phyloP scores from a whole-genome alignment of 495 filamentous ascomycete species.

The Barbatosphaeria neglecta region DNA sequence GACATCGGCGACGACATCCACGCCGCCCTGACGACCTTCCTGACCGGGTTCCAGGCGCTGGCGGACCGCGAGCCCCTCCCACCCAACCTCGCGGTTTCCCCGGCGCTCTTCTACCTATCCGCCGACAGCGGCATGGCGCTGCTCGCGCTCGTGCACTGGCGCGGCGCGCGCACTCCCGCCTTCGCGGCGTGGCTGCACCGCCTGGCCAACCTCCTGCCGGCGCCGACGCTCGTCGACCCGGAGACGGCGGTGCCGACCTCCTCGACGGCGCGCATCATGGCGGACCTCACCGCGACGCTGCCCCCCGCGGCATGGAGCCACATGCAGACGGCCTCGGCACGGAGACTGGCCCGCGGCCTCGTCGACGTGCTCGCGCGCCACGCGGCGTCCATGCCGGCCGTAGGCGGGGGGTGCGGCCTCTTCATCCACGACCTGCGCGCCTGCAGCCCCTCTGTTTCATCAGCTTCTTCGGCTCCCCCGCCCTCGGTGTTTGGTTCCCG shows the following conservation, averaged over 20 bases:
- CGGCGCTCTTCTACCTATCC: slow-evolving; percentile 15
- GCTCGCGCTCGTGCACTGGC: slow-evolving; percentile 17
- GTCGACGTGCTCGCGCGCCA: slow-evolving; percentile 11
- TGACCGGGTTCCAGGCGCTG: slow-evolving; percentile 12
- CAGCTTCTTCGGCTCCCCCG: not conserved
- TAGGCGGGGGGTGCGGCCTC: slow-evolving; percentile 12
- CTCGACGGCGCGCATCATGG: slow-evolving; percentile 11
- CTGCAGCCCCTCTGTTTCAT: slow-evolving; percentile 1
- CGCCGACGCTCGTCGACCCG: slow-evolving; percentile 3
- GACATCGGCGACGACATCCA: slow-evolving; percentile 17
- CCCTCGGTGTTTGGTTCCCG: slow-evolving; percentile 21
- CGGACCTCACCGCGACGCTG: slow-evolving; percentile 6
- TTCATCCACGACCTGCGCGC: slow-evolving; percentile 23
- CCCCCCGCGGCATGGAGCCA: slow-evolving; percentile 11
- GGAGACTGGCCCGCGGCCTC: slow-evolving; percentile 9
- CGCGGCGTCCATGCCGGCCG: slow-evolving; percentile 13
- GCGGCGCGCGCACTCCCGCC: slow-evolving; percentile 8
- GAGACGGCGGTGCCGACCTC: slow-evolving; percentile 17
- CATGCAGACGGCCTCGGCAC: slow-evolving; percentile 12
- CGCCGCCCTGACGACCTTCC: slow-evolving; percentile 10
- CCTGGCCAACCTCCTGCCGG: slow-evolving; percentile 13
- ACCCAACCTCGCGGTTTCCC: slow-evolving; percentile 14
- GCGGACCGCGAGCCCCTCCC: slow-evolving; percentile 7
- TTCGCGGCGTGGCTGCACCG: slow-evolving; percentile 18
- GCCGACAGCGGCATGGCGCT: slow-evolving; percentile 12